Evolutionary conservation across 257 asterid species (phyloP).

Genomic region (Dorcoceras hygrometricum): DNA sequence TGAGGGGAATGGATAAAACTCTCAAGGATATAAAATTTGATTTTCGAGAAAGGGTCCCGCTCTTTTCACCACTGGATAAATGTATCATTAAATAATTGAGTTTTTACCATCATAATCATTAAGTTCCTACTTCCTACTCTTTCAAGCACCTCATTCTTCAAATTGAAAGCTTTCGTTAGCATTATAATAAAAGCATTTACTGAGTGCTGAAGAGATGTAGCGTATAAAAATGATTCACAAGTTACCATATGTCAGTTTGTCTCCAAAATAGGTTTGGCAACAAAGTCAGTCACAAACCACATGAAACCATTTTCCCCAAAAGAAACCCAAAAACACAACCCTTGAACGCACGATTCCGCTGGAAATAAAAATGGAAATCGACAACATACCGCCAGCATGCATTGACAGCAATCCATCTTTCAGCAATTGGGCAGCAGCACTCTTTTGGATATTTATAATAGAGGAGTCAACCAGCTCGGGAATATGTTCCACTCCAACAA

Average conservation of each 20-base stretch:
- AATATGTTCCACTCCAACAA: constrained; percentile 91
- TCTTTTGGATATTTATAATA: constrained; percentile 55
- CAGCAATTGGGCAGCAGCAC: constrained; percentile 73
- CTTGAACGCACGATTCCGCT: neutral
- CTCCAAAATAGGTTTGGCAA: neutral
- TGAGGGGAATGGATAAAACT: no score
- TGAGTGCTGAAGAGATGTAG: neutral
- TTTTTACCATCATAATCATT: neutral
- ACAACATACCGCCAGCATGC: constrained; percentile 69
- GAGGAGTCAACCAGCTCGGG: constrained; percentile 79
- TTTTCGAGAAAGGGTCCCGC: no score
- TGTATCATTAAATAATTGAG: neutral
- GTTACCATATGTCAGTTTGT: neutral
- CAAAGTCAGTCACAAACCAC: neutral
- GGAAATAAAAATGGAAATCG: constrained; percentile 12
- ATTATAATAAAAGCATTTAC: no score
- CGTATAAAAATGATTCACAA: neutral
- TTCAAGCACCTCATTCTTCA: neutral
- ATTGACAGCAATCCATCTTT: constrained; percentile 70
- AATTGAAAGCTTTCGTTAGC: neutral
- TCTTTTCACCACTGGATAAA: neutral
- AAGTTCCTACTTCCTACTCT: neutral
- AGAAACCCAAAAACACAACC: neutral
- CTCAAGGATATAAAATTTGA: no score
- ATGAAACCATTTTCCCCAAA: neutral